phyloP scores from a whole-genome alignment of 2,329 filamentous ascomycete genomes.

The Chaetomium globosum region DNA sequence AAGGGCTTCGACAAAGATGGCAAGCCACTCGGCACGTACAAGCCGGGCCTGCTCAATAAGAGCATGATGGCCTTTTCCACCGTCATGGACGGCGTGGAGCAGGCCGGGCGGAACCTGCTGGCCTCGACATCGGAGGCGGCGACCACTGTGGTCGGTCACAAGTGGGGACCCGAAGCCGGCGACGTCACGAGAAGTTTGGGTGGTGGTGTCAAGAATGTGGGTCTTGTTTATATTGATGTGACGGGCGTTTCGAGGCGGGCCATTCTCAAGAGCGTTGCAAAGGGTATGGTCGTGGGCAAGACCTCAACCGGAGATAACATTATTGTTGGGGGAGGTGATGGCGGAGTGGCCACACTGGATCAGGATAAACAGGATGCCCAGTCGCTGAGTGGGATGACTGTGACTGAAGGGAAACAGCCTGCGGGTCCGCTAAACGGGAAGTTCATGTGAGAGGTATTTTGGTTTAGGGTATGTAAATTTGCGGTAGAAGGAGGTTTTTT shows the following conservation, averaged over 20 bases:
- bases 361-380: constrained; percentile 28
- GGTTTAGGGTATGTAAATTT: not conserved
- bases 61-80: constrained; percentile 95
- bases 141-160: constrained; percentile 83
- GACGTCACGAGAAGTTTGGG: constrained; percentile 74
- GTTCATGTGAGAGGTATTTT: constrained; percentile 20
- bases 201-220: constrained; percentile 91
- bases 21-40: constrained; percentile 66
- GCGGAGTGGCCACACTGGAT: constrained; percentile 34
- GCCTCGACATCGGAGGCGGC: constrained; percentile 75
- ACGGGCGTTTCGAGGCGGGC: constrained; percentile 87
- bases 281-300: constrained; percentile 89
- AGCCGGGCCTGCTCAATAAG: constrained; percentile 92
- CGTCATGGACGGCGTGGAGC: constrained; percentile 88
- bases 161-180: constrained; percentile 84
- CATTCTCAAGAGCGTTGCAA: constrained; percentile 91
- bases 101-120: constrained; percentile 78
- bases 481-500: constrained; percentile 3
- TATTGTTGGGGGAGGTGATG: constrained; percentile 67
- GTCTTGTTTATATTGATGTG: constrained; percentile 95
- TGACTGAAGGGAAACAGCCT: constrained; percentile 34
- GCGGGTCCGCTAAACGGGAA: constrained; percentile 28
- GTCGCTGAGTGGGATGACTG: constrained; percentile 27
- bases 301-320: constrained; percentile 74
- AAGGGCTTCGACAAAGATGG: constrained; percentile 72